Percentiles rank a stretch among this genome's conserved stretches.
These are phyloP conservation scores for Candida nemodendra DNA, from an alignment of 805 yeast species.

Conservation along the genomic window DNA sequence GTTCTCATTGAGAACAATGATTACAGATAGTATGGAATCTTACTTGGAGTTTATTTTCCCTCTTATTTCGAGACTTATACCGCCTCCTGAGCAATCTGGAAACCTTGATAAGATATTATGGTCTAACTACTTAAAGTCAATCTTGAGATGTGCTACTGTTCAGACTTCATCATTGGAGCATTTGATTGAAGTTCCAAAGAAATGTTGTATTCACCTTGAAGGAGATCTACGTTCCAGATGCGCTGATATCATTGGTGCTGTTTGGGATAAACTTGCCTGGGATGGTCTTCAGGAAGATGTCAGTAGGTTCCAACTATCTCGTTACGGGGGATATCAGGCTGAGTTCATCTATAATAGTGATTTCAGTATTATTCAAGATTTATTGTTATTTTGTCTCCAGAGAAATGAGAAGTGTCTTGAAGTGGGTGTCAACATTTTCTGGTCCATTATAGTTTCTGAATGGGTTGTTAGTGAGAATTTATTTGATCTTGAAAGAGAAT, in stretches of 20 bases:
- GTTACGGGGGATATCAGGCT: slow-evolving; percentile 70
- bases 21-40: slow-evolving; percentile 54
- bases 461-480: slow-evolving; percentile 56
- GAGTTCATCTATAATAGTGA: slow-evolving; percentile 55
- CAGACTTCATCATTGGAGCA: slow-evolving; percentile 69
- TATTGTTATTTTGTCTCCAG: slow-evolving; percentile 69
- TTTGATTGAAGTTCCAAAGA: slow-evolving; percentile 68
- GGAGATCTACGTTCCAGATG: slow-evolving; percentile 62
- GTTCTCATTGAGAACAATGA: slow-evolving; percentile 63
- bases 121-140: slow-evolving; percentile 61
- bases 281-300: slow-evolving; percentile 53
- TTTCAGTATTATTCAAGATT: slow-evolving; percentile 58
- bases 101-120: slow-evolving; percentile 60
- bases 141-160: slow-evolving; percentile 59
- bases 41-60: slow-evolving; percentile 54
- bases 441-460: slow-evolving; percentile 72
- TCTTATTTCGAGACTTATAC: slow-evolving; percentile 48
- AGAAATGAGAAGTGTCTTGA: slow-evolving; percentile 57
- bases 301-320: slow-evolving; percentile 55
- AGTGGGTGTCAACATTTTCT: slow-evolving; percentile 63
- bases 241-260: slow-evolving; percentile 50
- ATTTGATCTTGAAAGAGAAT: slow-evolving; percentile 60
- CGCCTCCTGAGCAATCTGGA: slow-evolving; percentile 49
- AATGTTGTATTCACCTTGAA: slow-evolving; percentile 63
- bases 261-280: slow-evolving; percentile 79